These are phyloP conservation scores for Seiridium unicorne DNA, from an alignment of 2,329 filamentous ascomycete genomes.

Conservation along the genomic window DNA sequence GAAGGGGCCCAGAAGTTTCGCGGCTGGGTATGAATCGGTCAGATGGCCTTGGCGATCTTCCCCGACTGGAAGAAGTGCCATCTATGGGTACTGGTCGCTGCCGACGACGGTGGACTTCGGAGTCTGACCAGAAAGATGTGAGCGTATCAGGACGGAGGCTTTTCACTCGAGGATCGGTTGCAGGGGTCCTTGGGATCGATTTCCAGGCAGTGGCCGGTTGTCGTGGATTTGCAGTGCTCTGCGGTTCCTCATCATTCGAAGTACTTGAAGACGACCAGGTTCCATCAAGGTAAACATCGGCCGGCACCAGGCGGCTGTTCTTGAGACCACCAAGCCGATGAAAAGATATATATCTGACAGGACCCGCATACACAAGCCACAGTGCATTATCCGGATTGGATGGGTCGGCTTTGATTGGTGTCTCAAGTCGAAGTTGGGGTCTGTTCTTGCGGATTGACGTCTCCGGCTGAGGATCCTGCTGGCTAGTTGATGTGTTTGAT, in stretches of 20 bases:
- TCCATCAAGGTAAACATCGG: background rate
- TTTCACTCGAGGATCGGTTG: background rate
- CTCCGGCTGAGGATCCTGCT: too few relatives aligned
- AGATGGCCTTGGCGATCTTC: constrained; percentile 13
- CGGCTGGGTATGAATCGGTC: constrained; percentile 53
- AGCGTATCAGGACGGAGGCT: background rate
- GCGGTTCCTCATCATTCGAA: background rate
- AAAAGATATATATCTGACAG: background rate
- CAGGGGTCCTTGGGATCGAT: background rate
- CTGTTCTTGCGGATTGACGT: too few relatives aligned
- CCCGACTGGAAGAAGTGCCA: background rate
- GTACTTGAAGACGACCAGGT: background rate
- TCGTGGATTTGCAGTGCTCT: background rate
- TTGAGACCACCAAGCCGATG: background rate
- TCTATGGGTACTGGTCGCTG: background rate
- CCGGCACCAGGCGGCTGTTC: background rate
- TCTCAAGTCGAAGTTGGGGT: too few relatives aligned
- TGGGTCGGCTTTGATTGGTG: too few relatives aligned
- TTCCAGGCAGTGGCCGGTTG: too few relatives aligned
- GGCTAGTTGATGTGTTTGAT: background rate
- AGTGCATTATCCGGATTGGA: too few relatives aligned
- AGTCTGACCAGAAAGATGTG: constrained; percentile 8
- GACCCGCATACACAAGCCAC: background rate
- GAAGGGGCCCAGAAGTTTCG: constrained; percentile 28
- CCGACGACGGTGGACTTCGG: background rate